Base-by-base conservation (phyloP, 805 yeast species). In the Isabelozyma heimii region DNA sequence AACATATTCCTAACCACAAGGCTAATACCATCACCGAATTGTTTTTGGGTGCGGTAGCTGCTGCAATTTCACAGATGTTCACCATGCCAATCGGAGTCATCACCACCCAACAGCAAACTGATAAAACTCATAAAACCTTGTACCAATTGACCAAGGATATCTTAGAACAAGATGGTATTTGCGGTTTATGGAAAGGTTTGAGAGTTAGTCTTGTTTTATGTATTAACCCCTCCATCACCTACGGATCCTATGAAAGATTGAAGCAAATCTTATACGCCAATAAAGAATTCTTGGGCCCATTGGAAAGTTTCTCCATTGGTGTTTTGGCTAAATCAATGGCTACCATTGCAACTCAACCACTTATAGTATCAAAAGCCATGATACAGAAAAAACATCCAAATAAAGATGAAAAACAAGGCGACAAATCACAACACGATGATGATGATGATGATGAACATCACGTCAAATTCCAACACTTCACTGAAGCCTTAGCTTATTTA, bases 141-240 rank as follows among this genome's bases (percentile, higher is more conserved):
- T 50, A 47, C 47, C 65, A 66, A 54, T 63, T 73, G 53, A 55
- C 66, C 37, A 60, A 75, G 50, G 80, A 82, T 45, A 82, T 88
- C 44, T 64, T 81, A 37, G 68, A 71, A 16, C 82, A 82, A 26
- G 88, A 87, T 56, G 92, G 94, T 4, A 53, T 83, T 37, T 65
- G 77, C 16, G 92, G 92, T 0, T 79, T 88, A 50, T 89, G 96
- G 96, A 79, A 83, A 55, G 96, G 96, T 0, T 76, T 89, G 49
- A 85, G 89, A 64, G 96, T 90, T 7, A 82, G 89, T 7, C 66
- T 89, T 58, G 86, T 89, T 9, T 76, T 89, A 45, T 89, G 92
- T 15, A 72, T 85, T 44, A 89, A 89, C 67, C 96, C 96, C 2
- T 84, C 94, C 38, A 89, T 89, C 61, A 89, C 96, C 2, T 89